Percentiles rank a stretch among this genome's conserved stretches.
These are phyloP conservation scores for Microcos paniculata DNA, from an alignment of 345 rosid genomes.

Conservation along the genomic window DNA sequence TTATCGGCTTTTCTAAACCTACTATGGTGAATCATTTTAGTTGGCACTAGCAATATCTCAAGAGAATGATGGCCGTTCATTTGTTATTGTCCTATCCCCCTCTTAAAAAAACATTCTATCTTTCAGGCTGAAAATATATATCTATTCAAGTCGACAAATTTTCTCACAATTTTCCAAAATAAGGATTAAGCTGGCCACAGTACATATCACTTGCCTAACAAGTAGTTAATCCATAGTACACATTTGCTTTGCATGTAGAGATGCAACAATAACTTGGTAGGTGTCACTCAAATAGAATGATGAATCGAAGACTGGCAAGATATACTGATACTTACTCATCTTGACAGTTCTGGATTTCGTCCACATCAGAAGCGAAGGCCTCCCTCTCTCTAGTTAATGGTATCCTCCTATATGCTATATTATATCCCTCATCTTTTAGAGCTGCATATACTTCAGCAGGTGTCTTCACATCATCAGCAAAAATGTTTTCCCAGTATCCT, in stretches of 20 bases:
- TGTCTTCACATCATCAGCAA: constrained; percentile 77
- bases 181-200: not conserved
- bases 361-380: constrained; percentile 84
- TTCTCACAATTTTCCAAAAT: not conserved
- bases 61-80: not conserved
- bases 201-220: not conserved
- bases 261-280: constrained; percentile 6
- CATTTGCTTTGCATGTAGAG: not conserved
- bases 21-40: not conserved
- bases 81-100: not conserved
- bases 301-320: constrained; percentile 7
- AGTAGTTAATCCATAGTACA: not conserved
- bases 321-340: constrained; percentile 62
- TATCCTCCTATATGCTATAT: constrained; percentile 70
- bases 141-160: not conserved
- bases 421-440: constrained; percentile 66
- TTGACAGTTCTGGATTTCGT: constrained; percentile 69
- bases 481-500: constrained; percentile 95
- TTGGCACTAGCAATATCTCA: not conserved
- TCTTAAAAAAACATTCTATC: not conserved
- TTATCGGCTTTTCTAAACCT: not conserved
- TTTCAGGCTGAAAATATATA: not conserved
- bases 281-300: constrained; percentile 3
- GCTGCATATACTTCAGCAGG: constrained; percentile 90
- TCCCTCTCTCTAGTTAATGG: constrained; percentile 96